phyloP scores from a whole-genome alignment of 2,329 filamentous ascomycete genomes.

The Cercospora beticola region DNA sequence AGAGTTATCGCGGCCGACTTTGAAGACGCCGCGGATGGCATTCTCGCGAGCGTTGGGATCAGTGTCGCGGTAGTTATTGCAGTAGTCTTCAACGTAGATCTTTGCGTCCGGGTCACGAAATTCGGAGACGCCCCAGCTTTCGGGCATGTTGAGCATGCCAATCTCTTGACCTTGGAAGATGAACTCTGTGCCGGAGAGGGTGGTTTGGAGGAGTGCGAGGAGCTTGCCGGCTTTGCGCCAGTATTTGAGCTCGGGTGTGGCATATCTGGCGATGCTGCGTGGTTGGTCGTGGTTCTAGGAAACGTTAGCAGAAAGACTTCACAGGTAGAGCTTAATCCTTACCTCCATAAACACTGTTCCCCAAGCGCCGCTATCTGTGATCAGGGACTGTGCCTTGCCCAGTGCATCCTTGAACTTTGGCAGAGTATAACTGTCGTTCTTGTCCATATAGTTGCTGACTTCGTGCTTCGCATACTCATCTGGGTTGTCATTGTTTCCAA shows the following conservation, averaged over 20 bases:
- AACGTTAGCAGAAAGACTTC: neutral
- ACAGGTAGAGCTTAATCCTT: neutral
- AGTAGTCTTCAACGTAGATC: slow-evolving; percentile 56
- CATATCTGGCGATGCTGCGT: slow-evolving; percentile 53
- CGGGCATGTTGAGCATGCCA: slow-evolving; percentile 64
- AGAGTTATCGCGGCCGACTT: slow-evolving; percentile 66
- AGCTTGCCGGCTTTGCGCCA: slow-evolving; percentile 58
- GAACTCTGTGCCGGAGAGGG: slow-evolving; percentile 63
- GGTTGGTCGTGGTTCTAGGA: slow-evolving; percentile 60
- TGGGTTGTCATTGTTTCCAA: slow-evolving; percentile 39
- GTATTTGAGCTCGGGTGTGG: slow-evolving; percentile 34
- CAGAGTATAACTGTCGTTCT: slow-evolving; percentile 33
- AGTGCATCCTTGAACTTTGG: slow-evolving; percentile 27
- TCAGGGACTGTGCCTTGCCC: slow-evolving; percentile 41
- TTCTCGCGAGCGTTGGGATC: slow-evolving; percentile 34
- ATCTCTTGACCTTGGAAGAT: slow-evolving; percentile 71
- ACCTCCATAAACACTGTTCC: slow-evolving; percentile 66
- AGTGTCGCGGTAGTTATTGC: slow-evolving; percentile 58
- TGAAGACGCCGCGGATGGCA: slow-evolving; percentile 53
- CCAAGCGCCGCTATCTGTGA: slow-evolving; percentile 62
- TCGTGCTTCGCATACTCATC: slow-evolving; percentile 30
- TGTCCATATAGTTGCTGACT: slow-evolving; percentile 31
- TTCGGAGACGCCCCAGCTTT: slow-evolving; percentile 49
- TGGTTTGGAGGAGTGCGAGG: slow-evolving; percentile 57
- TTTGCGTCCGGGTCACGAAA: slow-evolving; percentile 26